Evolutionary conservation across 257 asterid species (phyloP).

Genomic region (Prunella vulgaris): DNA sequence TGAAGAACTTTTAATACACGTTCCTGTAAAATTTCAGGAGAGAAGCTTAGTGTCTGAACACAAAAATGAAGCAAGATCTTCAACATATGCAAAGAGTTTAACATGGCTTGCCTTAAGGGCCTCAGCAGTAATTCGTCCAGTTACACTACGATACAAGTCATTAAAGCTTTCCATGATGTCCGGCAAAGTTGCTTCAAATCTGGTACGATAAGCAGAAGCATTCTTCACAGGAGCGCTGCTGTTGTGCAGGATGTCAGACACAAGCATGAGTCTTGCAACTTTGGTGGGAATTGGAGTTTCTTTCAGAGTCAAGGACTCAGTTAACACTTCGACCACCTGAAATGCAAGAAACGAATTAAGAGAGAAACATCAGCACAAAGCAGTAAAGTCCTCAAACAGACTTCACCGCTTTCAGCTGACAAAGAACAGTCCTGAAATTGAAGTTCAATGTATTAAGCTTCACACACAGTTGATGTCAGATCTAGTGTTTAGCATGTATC

Average conservation of each 20-base stretch:
- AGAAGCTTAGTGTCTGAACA: slow-evolving; percentile 24
- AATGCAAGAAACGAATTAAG: slow-evolving; percentile 17
- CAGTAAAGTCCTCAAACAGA: not conserved
- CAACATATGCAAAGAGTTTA: not conserved
- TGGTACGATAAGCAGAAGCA: slow-evolving; percentile 95
- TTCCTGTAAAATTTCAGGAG: slow-evolving; percentile 46
- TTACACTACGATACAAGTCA: slow-evolving; percentile 85
- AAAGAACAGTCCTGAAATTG: not conserved
- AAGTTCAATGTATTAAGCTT: not conserved
- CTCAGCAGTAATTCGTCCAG: slow-evolving; percentile 94
- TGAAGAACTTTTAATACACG: slow-evolving; percentile 89
- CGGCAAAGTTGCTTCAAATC: slow-evolving; percentile 81
- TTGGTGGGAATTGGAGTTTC: slow-evolving; percentile 97
- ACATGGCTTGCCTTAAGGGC: slow-evolving; percentile 70
- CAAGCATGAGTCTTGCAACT: slow-evolving; percentile 99
- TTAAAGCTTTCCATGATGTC: slow-evolving; percentile 93
- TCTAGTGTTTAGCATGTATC: not conserved
- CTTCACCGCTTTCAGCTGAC: not conserved
- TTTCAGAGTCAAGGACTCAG: slow-evolving; percentile 93
- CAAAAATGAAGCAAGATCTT: slow-evolving; percentile 11
- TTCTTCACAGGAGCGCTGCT: slow-evolving; percentile 96
- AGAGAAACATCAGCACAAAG: not conserved
- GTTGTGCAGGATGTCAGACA: slow-evolving; percentile 93
- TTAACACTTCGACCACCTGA: slow-evolving; percentile 93
- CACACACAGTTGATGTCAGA: not conserved